phyloP scores from a whole-genome alignment of 306 rosid genomes.

The Gastrolobium bilobum region DNA sequence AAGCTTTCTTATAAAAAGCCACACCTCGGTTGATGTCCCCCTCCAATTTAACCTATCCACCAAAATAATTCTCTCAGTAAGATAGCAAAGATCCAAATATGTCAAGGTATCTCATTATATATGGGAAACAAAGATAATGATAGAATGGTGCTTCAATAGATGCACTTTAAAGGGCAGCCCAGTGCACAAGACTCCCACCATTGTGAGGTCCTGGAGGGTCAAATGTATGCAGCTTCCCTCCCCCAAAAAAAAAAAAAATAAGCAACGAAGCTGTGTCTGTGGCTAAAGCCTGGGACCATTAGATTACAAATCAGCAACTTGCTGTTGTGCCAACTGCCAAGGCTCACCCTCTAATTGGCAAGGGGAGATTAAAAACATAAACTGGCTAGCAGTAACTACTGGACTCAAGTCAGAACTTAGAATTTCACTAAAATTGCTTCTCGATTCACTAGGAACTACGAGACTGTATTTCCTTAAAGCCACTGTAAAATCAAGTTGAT shows the following conservation, averaged over 20 bases:
- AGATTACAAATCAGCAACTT: too few species aligned
- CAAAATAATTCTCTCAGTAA: slow-evolving; percentile 8
- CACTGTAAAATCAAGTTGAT: slow-evolving; percentile 3
- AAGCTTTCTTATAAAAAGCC: slow-evolving; percentile 89
- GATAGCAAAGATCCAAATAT: slow-evolving; percentile 26
- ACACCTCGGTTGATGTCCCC: slow-evolving; percentile 94
- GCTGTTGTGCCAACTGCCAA: too few species aligned
- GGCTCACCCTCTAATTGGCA: too few species aligned
- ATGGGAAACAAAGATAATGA: neutral
- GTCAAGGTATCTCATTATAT: slow-evolving; percentile 21
- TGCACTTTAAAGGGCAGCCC: too few species aligned
- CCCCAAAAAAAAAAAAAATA: too few species aligned
- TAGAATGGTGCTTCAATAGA: neutral
- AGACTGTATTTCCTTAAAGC: neutral
- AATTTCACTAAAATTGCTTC: neutral
- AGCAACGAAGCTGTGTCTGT: too few species aligned
- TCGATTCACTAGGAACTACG: neutral
- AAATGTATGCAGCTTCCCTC: too few species aligned
- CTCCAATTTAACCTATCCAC: slow-evolving; percentile 44
- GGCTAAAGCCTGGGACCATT: too few species aligned
- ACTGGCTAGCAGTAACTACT: neutral
- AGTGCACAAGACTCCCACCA: too few species aligned
- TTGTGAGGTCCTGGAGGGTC: too few species aligned
- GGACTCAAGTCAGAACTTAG: slow-evolving; percentile 1
- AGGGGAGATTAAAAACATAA: neutral